Evolutionary conservation across 306 rosid genomes (phyloP).

Genomic region (Vicia sativa): DNA sequence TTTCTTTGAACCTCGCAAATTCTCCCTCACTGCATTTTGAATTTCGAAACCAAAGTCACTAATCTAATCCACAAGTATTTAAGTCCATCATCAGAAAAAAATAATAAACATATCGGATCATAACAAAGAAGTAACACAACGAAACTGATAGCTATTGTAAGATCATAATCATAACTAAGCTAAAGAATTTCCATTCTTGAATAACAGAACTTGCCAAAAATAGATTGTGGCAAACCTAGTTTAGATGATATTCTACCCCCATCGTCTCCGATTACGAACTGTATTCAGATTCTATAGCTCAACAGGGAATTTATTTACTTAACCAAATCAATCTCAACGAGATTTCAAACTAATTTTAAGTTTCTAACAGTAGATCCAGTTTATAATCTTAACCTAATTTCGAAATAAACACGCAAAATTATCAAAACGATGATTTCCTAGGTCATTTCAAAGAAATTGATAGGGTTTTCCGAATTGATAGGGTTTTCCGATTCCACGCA

Average conservation of each 20-base stretch:
- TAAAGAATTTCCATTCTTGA: background rate
- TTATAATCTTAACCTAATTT: constrained; percentile 33
- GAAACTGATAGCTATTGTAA: constrained; percentile 1
- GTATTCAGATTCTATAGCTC: background rate
- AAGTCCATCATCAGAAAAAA: background rate
- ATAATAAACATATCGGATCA: background rate
- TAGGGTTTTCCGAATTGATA: constrained; percentile 7
- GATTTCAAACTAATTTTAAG: constrained; percentile 1
- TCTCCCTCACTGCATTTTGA: constrained; percentile 74
- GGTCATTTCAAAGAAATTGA: background rate
- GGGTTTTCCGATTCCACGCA: background rate
- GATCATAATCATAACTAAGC: background rate
- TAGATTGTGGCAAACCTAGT: background rate
- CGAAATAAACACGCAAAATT: background rate
- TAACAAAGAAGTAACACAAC: background rate
- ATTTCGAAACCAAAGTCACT: constrained; percentile 30
- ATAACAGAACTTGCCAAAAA: constrained; percentile 9
- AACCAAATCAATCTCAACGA: constrained; percentile 9
- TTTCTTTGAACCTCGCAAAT: constrained; percentile 70
- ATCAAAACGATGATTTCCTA: background rate
- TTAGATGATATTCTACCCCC: background rate
- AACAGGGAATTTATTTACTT: background rate
- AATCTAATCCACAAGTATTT: constrained; percentile 18
- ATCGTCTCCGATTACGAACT: constrained; percentile 7
- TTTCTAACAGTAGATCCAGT: constrained; percentile 42